A percentile compares a stretch with the other conserved stretches of the same genome.
Evolutionary conservation across 1,139 yeast species (phyloP).

Genomic region (Yamadazyma buinensis): DNA sequence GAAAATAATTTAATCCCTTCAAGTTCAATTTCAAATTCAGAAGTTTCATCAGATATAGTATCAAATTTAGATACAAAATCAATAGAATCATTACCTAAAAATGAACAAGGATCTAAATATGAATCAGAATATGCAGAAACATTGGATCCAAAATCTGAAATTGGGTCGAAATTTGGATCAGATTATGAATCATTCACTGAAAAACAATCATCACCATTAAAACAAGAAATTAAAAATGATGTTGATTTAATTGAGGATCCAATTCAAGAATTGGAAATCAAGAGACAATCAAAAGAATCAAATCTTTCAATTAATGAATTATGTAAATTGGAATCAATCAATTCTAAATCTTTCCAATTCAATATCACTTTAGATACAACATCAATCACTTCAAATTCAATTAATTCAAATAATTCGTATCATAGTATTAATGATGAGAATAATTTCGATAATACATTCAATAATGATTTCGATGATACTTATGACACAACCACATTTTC

Average conservation of each 20-base stretch:
- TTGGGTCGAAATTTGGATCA: too few relatives aligned
- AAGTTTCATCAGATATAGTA: not conserved
- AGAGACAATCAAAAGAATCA: not conserved
- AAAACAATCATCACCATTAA: too few relatives aligned
- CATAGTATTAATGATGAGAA: constrained; percentile 1
- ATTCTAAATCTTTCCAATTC: constrained; percentile 14
- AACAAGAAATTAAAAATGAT: too few relatives aligned
- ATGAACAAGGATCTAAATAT: not conserved
- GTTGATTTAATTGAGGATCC: not conserved
- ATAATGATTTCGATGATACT: not conserved
- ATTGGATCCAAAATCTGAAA: not conserved
- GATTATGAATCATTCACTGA: not conserved
- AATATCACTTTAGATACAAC: constrained; percentile 9
- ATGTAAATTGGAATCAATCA: constrained; percentile 12
- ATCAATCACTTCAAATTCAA: not conserved
- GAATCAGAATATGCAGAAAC: not conserved
- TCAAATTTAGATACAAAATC: not conserved
- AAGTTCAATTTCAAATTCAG: not conserved
- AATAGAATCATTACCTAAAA: not conserved
- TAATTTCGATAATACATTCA: not conserved
- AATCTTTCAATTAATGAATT: constrained; percentile 9
- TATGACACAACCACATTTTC: not conserved
- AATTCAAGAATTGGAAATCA: not conserved
- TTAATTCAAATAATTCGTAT: constrained; percentile 2
- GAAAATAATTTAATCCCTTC: not conserved